These are phyloP conservation scores for Herpotrichia juniperi DNA, from an alignment of 2,329 filamentous ascomycete species.

Conservation along the genomic window DNA sequence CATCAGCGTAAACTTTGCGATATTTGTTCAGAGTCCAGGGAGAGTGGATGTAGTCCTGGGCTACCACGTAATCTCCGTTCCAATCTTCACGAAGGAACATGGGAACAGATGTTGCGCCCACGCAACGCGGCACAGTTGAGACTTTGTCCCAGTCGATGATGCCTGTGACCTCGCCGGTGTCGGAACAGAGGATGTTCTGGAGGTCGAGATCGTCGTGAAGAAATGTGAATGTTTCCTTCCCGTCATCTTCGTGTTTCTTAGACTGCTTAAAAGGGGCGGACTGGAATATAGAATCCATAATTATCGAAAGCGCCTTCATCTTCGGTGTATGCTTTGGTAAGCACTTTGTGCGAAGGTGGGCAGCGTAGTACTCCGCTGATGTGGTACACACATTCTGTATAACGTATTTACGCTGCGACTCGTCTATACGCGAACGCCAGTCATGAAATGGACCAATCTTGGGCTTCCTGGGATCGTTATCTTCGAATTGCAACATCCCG, in stretches of 20 bases:
- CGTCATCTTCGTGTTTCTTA: neutral
- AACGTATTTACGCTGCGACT: neutral
- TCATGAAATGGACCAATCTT: neutral
- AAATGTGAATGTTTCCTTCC: slow-evolving; percentile 23
- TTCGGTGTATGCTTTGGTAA: neutral
- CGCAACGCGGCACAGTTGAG: slow-evolving; percentile 11
- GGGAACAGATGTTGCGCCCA: slow-evolving; percentile 16
- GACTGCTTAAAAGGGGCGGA: neutral
- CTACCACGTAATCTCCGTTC: neutral
- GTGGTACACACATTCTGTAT: neutral
- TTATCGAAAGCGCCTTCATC: neutral
- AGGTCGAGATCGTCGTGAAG: slow-evolving; percentile 25
- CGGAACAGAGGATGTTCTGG: slow-evolving; percentile 28
- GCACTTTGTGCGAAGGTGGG: neutral
- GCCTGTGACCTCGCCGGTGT: slow-evolving; percentile 18
- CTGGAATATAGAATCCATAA: neutral
- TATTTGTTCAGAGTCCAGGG: slow-evolving; percentile 4
- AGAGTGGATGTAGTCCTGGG: neutral
- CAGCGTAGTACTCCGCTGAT: neutral
- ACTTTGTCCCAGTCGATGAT: slow-evolving; percentile 28
- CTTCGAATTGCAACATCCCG: slow-evolving; percentile 1
- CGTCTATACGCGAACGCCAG: neutral
- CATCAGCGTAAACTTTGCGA: slow-evolving; percentile 1
- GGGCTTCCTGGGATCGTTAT: neutral
- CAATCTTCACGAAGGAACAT: slow-evolving; percentile 15